Conservation (phyloP, 148 eudicot species). For the Mesembryanthemum crystallinum region DNA sequence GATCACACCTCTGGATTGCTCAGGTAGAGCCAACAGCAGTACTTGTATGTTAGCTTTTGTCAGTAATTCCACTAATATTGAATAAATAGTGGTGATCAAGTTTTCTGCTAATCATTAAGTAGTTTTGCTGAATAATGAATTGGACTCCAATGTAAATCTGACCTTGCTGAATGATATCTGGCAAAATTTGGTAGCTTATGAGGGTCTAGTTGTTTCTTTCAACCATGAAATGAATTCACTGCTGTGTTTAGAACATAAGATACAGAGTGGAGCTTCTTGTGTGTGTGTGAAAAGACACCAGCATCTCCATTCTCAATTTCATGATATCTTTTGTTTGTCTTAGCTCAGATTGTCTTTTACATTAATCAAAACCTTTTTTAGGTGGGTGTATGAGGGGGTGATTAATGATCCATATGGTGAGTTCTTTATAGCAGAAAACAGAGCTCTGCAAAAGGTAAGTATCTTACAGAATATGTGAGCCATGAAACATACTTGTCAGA, state of each 20-base stretch:
- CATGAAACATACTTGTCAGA: conserved; percentile 11
- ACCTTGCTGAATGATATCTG: background rate
- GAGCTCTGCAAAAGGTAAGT: conserved; percentile 82
- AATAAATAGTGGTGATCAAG: background rate
- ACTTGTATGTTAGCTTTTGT: background rate
- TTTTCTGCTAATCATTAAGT: background rate
- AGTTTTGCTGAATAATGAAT: background rate
- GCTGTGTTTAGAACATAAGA: background rate
- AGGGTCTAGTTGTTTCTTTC: background rate
- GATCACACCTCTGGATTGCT: background rate
- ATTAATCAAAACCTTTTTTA: conserved; percentile 20
- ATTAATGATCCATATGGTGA: conserved; percentile 96
- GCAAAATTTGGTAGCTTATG: background rate
- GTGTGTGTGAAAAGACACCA: conserved; percentile 2
- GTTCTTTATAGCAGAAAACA: conserved; percentile 92
- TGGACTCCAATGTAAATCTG: background rate
- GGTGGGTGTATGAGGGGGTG: conserved; percentile 99
- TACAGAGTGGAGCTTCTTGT: background rate
- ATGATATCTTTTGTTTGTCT: conserved; percentile 8
- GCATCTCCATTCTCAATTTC: background rate
- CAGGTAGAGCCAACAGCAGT: conserved; percentile 1
- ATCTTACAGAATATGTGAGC: conserved; percentile 7
- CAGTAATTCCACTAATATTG: background rate
- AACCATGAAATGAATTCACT: background rate
- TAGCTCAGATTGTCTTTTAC: background rate